A percentile compares a stretch with the other conserved stretches of the same genome.
Evolutionary conservation across 2,329 filamentous ascomycete species (phyloP).

Genomic region (Coniella lustricola): DNA sequence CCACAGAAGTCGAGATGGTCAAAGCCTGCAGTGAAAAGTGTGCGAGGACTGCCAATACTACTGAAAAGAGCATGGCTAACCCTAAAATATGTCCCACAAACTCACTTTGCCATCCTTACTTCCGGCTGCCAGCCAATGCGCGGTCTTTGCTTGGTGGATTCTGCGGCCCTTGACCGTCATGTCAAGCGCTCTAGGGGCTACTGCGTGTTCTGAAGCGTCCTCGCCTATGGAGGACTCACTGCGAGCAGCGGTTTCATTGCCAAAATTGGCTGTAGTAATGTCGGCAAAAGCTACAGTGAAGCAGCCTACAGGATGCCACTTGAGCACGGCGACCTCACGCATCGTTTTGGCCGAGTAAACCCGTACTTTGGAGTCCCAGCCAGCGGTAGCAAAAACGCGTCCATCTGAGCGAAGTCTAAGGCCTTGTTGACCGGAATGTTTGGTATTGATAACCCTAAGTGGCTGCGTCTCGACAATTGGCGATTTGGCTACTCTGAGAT

Average conservation of each 20-base stretch:
- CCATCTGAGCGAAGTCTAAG: constrained; percentile 72
- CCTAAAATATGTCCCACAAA: constrained; percentile 86
- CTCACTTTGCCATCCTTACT: constrained; percentile 94
- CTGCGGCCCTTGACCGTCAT: constrained; percentile 57
- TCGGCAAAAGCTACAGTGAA: constrained; percentile 71
- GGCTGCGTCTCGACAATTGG: constrained; percentile 34
- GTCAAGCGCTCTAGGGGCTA: constrained; percentile 25
- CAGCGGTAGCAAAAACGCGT: constrained; percentile 79
- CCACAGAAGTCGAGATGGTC: too few species aligned
- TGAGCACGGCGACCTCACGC: constrained; percentile 83
- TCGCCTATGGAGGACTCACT: not conserved
- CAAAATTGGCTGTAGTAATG: constrained; percentile 21
- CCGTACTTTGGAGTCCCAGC: constrained; percentile 79
- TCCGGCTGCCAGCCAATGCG: constrained; percentile 85
- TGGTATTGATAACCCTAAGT: constrained; percentile 63
- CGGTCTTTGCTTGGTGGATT: constrained; percentile 55
- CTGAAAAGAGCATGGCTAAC: too few species aligned
- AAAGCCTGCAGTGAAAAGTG: too few species aligned
- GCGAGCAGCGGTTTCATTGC: constrained; percentile 1
- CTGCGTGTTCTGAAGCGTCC: constrained; percentile 17
- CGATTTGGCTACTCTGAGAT: constrained; percentile 5
- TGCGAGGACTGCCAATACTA: too few species aligned
- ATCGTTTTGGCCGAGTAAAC: constrained; percentile 77
- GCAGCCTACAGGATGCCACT: constrained; percentile 88
- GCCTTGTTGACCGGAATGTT: constrained; percentile 84